Evolutionary conservation across 352 stramenopile genomes (phyloP).

Genomic region (Pythium guiyangense): DNA sequence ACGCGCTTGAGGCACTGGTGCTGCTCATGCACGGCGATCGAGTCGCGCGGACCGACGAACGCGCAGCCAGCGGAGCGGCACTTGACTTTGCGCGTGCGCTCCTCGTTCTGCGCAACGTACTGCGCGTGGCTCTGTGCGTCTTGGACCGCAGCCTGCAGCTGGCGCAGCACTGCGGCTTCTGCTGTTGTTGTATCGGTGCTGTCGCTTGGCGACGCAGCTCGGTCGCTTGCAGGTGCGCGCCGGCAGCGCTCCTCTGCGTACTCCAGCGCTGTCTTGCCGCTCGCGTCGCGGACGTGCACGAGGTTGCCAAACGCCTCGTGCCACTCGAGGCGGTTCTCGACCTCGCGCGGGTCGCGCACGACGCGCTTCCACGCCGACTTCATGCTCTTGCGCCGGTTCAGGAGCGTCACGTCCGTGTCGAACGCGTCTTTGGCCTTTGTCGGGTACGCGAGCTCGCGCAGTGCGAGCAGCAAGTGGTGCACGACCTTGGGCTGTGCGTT

Average conservation of each 20-base stretch:
- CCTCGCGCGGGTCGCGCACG: not conserved
- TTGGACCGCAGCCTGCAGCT: slow-evolving; percentile 30
- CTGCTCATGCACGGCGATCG: slow-evolving; percentile 51
- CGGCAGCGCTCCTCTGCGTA: slow-evolving; percentile 19
- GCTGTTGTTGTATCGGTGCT: not conserved
- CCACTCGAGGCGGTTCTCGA: slow-evolving; percentile 42
- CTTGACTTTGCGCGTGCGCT: slow-evolving; percentile 30
- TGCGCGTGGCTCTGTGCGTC: slow-evolving; percentile 40
- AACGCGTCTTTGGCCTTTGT: slow-evolving; percentile 17
- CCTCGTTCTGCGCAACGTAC: slow-evolving; percentile 47
- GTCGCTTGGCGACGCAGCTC: not conserved
- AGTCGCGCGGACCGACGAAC: slow-evolving; percentile 46
- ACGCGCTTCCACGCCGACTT: slow-evolving; percentile 15
- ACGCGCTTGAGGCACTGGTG: slow-evolving; percentile 49
- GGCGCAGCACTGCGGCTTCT: slow-evolving; percentile 20
- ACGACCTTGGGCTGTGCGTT: slow-evolving; percentile 56
- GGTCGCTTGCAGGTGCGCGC: not conserved
- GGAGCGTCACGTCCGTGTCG: slow-evolving; percentile 7
- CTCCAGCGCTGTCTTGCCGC: slow-evolving; percentile 26
- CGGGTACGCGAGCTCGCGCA: slow-evolving; percentile 34
- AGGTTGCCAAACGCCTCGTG: slow-evolving; percentile 46
- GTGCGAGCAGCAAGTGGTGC: slow-evolving; percentile 43
- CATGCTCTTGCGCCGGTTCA: slow-evolving; percentile 16
- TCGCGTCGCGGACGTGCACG: slow-evolving; percentile 26
- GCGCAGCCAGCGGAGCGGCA: slow-evolving; percentile 42